Evolutionary conservation across 345 rosid genomes (phyloP), one percentile per base, ranked within the genome.

Genomic region (Alliaria petiolata): DNA sequence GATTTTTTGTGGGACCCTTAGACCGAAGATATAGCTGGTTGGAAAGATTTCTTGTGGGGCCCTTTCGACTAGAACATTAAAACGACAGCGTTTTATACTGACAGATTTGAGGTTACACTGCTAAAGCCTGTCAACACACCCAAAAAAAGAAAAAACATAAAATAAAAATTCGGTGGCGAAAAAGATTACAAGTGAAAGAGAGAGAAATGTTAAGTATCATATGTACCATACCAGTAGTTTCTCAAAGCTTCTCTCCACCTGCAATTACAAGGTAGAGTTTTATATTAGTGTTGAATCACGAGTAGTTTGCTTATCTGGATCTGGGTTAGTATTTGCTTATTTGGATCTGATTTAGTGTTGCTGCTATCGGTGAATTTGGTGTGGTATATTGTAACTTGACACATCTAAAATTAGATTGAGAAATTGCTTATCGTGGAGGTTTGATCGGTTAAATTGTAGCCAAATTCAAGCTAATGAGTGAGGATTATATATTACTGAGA

Each of bases 261-360:
- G 46, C 47, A 13, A 17, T 51, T 42, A 56, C 71, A 36, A 65
- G 77, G 77, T n/a, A n/a, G n/a, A n/a, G n/a, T n/a, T n/a, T n/a
- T n/a, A n/a, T 72, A 31, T 31, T 31, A 5, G 11, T 17, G 30
- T 36, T 22, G 30, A 17, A 67, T 2, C 22, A 22, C 12, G 8
- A 6, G 10, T 61, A 52, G 11, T n/a, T n/a, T n/a, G n/a, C n/a
- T n/a, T n/a, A n/a, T n/a, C n/a, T n/a, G n/a, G n/a, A n/a, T n/a
- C n/a, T n/a, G n/a, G n/a, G n/a, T n/a, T n/a, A n/a, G n/a, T n/a
- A n/a, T n/a, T 14, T 53, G 5, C 15, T 38, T 38, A 17, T 35
- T n/a, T 52, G 36, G 44, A 39, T 39, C 44, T 39, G 1, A n/a
- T 22, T 22, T 22, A 22, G 25, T 22, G 25, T 3, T 52, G 11